These are phyloP conservation scores for Penicillium cosmopolitanum DNA, from an alignment of 495 filamentous ascomycete genomes.

Conservation along the genomic window DNA sequence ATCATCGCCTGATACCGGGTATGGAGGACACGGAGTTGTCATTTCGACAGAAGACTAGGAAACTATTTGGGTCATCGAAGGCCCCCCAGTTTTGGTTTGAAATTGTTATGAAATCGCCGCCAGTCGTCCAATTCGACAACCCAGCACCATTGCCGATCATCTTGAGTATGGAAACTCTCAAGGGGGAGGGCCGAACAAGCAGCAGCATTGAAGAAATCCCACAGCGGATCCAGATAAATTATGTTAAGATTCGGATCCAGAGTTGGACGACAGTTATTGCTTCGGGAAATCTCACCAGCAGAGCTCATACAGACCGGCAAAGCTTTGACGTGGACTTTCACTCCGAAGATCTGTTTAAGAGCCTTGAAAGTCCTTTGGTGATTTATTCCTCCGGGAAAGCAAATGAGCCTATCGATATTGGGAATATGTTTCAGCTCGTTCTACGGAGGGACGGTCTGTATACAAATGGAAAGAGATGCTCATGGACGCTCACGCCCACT, in stretches of 20 bases:
- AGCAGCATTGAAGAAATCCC: constrained; percentile 13
- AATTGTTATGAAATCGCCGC: constrained; percentile 8
- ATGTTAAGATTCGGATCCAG: constrained; percentile 2
- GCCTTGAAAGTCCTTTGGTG: constrained; percentile 5
- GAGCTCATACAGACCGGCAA: neutral
- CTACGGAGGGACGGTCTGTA: neutral
- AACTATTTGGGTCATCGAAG: constrained; percentile 22
- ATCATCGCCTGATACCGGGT: constrained; percentile 24
- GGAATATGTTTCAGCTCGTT: constrained; percentile 3
- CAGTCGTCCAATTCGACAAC: constrained; percentile 16
- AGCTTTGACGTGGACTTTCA: constrained; percentile 2
- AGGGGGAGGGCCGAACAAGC: neutral
- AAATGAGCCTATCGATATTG: neutral
- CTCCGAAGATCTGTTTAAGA: constrained; percentile 1
- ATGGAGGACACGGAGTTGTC: constrained; percentile 19
- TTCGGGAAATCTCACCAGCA: neutral
- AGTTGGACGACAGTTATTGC: constrained; percentile 2
- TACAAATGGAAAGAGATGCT: neutral
- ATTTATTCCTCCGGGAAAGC: neutral
- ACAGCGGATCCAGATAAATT: constrained; percentile 5
- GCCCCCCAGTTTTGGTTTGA: constrained; percentile 20
- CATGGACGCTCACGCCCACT: neutral
- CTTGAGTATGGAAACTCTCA: constrained; percentile 9
- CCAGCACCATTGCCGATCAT: constrained; percentile 16
- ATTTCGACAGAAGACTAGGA: constrained; percentile 23